Conservation (phyloP, 805 yeast species). For the Pichia heedii region DNA sequence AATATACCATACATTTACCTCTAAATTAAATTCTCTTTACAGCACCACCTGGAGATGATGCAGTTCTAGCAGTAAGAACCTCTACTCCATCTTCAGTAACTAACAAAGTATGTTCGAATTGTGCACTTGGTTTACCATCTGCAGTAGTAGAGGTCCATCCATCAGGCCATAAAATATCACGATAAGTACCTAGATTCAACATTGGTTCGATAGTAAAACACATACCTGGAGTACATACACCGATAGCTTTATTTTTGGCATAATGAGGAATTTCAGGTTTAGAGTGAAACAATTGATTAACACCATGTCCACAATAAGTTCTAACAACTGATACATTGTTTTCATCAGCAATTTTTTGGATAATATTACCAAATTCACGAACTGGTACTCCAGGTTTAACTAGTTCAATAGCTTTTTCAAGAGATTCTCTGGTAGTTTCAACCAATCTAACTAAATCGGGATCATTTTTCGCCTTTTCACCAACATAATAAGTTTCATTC, state of each 20-base stretch:
- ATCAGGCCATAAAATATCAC: slow-evolving; percentile 91
- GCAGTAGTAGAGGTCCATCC: slow-evolving; percentile 92
- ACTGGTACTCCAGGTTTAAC: slow-evolving; percentile 91
- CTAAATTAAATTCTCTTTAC: slow-evolving; percentile 35
- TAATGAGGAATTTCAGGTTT: slow-evolving; percentile 93
- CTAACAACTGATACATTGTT: slow-evolving; percentile 81
- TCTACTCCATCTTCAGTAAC: slow-evolving; percentile 94
- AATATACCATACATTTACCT: background rate
- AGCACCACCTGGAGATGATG: slow-evolving; percentile 85
- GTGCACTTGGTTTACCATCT: slow-evolving; percentile 88
- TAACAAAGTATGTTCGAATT: slow-evolving; percentile 86
- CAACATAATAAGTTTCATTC: slow-evolving; percentile 95
- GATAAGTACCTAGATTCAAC: slow-evolving; percentile 78
- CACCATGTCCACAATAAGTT: slow-evolving; percentile 92
- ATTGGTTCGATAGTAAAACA: slow-evolving; percentile 97
- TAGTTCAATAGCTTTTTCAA: slow-evolving; percentile 70
- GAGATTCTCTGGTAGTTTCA: slow-evolving; percentile 82
- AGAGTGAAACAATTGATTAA: slow-evolving; percentile 77
- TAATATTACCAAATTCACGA: slow-evolving; percentile 77
- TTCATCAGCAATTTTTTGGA: slow-evolving; percentile 76
- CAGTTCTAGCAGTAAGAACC: slow-evolving; percentile 73
- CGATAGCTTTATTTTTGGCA: slow-evolving; percentile 86
- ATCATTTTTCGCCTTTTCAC: slow-evolving; percentile 74
- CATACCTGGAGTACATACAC: slow-evolving; percentile 92
- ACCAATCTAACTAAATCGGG: slow-evolving; percentile 81